phyloP scores from a whole-genome alignment of 2,329 filamentous ascomycete genomes.

The Hypoxylon sp. region DNA sequence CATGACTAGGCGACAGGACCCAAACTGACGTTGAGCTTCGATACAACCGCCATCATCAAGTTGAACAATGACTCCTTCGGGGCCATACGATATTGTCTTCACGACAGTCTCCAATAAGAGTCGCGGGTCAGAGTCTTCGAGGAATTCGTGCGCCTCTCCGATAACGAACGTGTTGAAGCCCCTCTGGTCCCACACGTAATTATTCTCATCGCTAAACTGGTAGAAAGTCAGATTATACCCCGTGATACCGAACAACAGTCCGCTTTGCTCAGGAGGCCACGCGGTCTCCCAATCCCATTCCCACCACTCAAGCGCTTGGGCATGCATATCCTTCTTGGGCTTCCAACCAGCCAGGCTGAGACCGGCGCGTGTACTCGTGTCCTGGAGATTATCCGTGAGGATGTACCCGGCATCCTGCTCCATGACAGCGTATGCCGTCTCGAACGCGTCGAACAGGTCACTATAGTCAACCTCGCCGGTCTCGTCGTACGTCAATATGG shows the following conservation, averaged over 20 bases:
- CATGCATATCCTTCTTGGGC: constrained; percentile 67
- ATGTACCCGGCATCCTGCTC: constrained; percentile 69
- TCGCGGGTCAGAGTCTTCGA: constrained; percentile 67
- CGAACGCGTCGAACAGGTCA: constrained; percentile 65
- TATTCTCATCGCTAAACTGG: constrained; percentile 73
- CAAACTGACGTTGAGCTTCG: constrained; percentile 50
- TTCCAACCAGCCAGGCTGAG: constrained; percentile 74
- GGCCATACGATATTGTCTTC: constrained; percentile 66
- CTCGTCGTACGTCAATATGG: constrained; percentile 72
- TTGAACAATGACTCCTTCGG: constrained; percentile 66
- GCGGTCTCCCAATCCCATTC: constrained; percentile 68
- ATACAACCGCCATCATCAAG: constrained; percentile 64
- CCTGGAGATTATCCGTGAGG: constrained; percentile 72
- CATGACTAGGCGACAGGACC: background rate
- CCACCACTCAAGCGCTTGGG: constrained; percentile 74
- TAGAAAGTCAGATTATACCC: constrained; percentile 74
- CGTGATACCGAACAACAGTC: constrained; percentile 68
- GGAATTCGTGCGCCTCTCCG: constrained; percentile 70
- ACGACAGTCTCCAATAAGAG: constrained; percentile 72
- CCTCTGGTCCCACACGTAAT: constrained; percentile 72
- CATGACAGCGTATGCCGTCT: constrained; percentile 61
- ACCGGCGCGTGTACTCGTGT: constrained; percentile 71
- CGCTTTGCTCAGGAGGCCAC: constrained; percentile 69
- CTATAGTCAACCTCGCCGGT: constrained; percentile 67
- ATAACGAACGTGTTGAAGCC: constrained; percentile 73